phyloP scores from a whole-genome alignment of 306 rosid genomes.

The Albizia julibrissin region DNA sequence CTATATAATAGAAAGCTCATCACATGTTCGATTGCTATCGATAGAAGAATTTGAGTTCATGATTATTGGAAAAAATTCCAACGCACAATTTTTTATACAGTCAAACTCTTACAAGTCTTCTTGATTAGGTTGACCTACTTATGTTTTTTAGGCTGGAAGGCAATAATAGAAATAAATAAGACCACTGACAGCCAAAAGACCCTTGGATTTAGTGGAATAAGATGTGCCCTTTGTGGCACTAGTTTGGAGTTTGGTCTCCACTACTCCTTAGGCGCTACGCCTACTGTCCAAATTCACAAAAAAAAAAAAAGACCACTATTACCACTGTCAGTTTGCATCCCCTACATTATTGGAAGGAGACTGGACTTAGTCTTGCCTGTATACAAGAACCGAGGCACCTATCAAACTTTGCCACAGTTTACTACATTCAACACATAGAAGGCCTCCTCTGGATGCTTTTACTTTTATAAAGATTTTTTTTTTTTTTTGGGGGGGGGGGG shows the following conservation, averaged over 20 bases:
- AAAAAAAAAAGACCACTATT: neutral
- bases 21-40: neutral
- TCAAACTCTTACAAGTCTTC: neutral
- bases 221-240: too few species aligned
- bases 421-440: neutral
- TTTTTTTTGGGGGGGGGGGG: neutral
- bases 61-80: neutral
- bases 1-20: neutral
- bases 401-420: neutral
- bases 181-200: neutral
- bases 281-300: too few species aligned
- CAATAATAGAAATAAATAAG: neutral
- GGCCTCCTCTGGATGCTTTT: neutral
- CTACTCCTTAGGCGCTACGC: too few species aligned
- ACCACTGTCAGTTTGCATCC: neutral
- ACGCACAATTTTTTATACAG: neutral
- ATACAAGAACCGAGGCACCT: neutral
- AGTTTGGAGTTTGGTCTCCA: too few species aligned
- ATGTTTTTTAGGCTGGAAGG: neutral
- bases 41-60: neutral
- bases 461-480: too few species aligned
- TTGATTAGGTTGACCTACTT: neutral
- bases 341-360: neutral
- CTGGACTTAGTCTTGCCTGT: neutral
- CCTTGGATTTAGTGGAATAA: too few species aligned